A percentile compares a stretch with the other conserved stretches of the same genome.
These are phyloP conservation scores for Paralagenidium karlingii DNA, from an alignment of 352 stramenopile genomes.

Conservation along the genomic window DNA sequence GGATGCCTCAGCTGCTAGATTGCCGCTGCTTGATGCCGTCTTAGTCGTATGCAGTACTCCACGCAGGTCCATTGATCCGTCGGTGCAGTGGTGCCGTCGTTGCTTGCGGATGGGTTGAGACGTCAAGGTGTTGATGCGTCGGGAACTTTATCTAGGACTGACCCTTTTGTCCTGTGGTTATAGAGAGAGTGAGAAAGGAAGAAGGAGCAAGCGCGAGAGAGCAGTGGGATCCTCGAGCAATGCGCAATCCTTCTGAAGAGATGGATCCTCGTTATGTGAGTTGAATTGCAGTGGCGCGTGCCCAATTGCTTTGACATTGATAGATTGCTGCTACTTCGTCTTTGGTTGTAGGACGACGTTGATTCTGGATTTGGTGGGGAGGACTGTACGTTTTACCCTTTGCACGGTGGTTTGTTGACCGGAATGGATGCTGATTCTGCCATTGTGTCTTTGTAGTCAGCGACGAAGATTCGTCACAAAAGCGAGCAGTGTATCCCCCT, in stretches of 20 bases:
- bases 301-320: too few relatives aligned
- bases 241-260: too few relatives aligned
- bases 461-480: neutral
- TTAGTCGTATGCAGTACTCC: neutral
- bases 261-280: too few relatives aligned
- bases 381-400: neutral
- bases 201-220: too few relatives aligned
- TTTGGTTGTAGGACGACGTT: neutral
- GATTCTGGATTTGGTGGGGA: neutral
- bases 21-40: neutral
- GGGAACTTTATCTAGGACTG: too few relatives aligned
- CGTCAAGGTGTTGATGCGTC: too few relatives aligned
- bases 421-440: neutral
- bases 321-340: neutral
- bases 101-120: too few relatives aligned
- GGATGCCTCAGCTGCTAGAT: neutral
- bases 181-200: too few relatives aligned
- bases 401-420: neutral
- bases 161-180: too few relatives aligned
- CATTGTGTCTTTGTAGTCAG: neutral
- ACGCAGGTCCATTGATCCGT: neutral
- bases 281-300: too few relatives aligned
- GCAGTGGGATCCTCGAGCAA: too few relatives aligned
- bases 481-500: conserved; percentile 28
- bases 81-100: too few relatives aligned